A percentile compares a stretch with the other conserved stretches of the same genome.
These are phyloP conservation scores for Xylaria hypoxylon DNA, from an alignment of 2,329 filamentous ascomycete species.

Conservation along the genomic window DNA sequence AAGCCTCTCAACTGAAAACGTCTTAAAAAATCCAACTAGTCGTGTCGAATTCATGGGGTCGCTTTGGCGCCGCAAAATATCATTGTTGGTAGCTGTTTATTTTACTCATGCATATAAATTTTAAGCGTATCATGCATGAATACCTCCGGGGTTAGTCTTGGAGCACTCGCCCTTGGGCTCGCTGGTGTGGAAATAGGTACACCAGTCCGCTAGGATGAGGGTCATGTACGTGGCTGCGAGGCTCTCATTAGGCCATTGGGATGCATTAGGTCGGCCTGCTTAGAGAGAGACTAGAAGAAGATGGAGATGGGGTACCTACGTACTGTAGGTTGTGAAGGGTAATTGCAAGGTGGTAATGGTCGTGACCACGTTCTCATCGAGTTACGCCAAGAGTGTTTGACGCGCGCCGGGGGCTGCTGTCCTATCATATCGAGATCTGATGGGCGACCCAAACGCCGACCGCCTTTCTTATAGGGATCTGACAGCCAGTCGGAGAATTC, in stretches of 20 bases:
- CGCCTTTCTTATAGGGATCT: conserved; percentile 35
- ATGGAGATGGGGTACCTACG: neutral
- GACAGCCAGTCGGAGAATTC: conserved; percentile 46
- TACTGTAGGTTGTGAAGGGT: conserved; percentile 1
- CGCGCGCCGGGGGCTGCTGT: conserved; percentile 39
- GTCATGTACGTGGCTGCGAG: neutral
- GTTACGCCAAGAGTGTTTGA: conserved; percentile 37
- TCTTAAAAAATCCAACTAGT: neutral
- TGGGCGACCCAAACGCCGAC: conserved; percentile 45
- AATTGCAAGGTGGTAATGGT: conserved; percentile 20
- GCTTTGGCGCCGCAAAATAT: conserved; percentile 9
- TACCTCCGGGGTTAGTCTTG: neutral
- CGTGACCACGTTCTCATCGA: conserved; percentile 26
- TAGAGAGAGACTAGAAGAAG: neutral
- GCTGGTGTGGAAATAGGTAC: neutral
- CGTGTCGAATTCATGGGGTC: neutral
- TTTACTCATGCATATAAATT: neutral
- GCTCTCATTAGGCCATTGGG: neutral
- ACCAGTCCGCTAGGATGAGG: neutral
- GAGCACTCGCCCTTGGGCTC: neutral
- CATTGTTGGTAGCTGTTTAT: neutral
- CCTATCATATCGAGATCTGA: conserved; percentile 44
- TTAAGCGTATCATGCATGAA: conserved; percentile 6
- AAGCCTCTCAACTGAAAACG: neutral
- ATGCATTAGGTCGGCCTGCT: no score